Base-by-base conservation (phyloP, 1,284 basidiomycete species). In the Clitocybe nebularis region DNA sequence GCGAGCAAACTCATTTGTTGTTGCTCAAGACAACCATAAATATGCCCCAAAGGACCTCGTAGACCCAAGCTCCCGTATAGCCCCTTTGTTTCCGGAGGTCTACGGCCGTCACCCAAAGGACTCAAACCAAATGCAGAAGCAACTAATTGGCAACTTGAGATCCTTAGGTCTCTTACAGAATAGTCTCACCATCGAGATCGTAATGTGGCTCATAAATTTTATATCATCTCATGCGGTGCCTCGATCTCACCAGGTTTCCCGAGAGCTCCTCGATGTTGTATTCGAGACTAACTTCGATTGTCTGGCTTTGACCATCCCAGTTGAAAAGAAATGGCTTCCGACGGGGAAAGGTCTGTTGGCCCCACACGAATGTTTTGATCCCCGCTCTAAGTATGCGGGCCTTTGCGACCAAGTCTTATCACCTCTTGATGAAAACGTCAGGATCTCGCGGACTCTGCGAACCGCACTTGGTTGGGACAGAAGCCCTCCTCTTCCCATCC, bases 301-400 rank as follows among this genome's bases (percentile, higher is more conserved):
- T n/a, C n/a, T n/a, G n/a, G n/a, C n/a, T n/a, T n/a, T n/a, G n/a
- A n/a, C n/a, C n/a, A n/a, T n/a, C n/a, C n/a, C n/a, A n/a, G n/a
- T n/a, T n/a, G n/a, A n/a, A n/a, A n/a, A n/a, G n/a, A n/a, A 48
- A 23, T 69, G 67, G 65, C 47, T 69, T 4, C 67, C 66, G 0
- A 66, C 63, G 1, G 47, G 45, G 10, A 36, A 44, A 23, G 64
- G 62, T 8, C 47, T 68, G 9, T 37, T 53, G 5, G 45, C 43
- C 4, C 51, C 57, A 13, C 46, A 29, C 1, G 44, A 58, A 8
- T 67, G 66, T 47, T 53, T 56, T n/a, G 58, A 62, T 9, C 41
- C 21, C 7, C 3, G 44, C 8, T 41, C 36, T 6, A 33, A 56
- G 39, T 36, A 38, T 3, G 43, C 35, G 11, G 53, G 54, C 34